A percentile compares a stretch with the other conserved stretches of the same genome.
Conservation (phyloP, 176 grass and related monocot genomes). For the Saccharum officinarum region DNA sequence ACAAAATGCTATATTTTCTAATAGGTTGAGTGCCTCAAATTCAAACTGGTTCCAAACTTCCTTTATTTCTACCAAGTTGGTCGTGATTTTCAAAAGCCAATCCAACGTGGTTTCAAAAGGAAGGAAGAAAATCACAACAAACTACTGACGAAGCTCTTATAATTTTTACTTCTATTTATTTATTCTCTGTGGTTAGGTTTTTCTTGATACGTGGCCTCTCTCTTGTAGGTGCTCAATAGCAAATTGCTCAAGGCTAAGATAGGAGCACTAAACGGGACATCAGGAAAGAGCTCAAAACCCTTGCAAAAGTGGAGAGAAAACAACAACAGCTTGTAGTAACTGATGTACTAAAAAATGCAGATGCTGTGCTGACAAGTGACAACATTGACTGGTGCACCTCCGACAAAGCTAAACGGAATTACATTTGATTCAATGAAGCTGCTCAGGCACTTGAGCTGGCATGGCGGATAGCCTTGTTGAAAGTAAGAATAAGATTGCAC, state of each 20-base stretch:
- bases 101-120: too few relatives aligned
- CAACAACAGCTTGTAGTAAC: constrained; percentile 73
- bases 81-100: too few relatives aligned
- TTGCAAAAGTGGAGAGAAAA: constrained; percentile 88
- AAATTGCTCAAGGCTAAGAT: constrained; percentile 94
- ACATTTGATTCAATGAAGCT: constrained; percentile 95
- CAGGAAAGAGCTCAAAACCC: constrained; percentile 83
- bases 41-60: too few relatives aligned
- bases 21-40: too few relatives aligned
- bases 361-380: too few relatives aligned
- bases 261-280: constrained; percentile 84
- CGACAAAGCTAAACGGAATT: too few relatives aligned
- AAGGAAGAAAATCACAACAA: background rate
- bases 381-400: too few relatives aligned
- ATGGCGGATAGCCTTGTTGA: constrained; percentile 75
- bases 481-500: too few relatives aligned
- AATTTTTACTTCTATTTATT: background rate
- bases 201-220: background rate
- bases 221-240: constrained; percentile 64
- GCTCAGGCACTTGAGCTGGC: constrained; percentile 96
- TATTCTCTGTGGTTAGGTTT: background rate
- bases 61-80: too few relatives aligned
- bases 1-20: too few relatives aligned
- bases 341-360: constrained; percentile 37
- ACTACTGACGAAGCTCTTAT: constrained; percentile 4